Evolutionary conservation across 495 filamentous ascomycete genomes (phyloP), one percentile per base, ranked within the genome.

Genomic region (Talaromyces liani): DNA sequence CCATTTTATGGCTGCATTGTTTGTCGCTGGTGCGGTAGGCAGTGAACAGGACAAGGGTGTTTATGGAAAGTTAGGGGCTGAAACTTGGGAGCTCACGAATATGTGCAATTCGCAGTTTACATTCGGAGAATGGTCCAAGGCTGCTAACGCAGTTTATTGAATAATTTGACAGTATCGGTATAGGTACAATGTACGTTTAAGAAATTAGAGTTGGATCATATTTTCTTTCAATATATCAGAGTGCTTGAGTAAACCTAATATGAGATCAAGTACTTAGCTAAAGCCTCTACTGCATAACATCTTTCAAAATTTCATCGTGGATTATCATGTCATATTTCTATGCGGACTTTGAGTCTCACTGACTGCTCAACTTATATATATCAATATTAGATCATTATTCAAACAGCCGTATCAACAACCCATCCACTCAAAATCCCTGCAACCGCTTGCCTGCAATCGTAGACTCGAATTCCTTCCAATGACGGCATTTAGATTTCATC

Each of bases 101-200:
- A 87, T 87, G 84, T 86, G 83, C 68, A 87, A 86, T 70, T 79
- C 76, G 63, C 83, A 86, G 70, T 85, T 82, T 71, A 85, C 79
- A 0, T 53, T 78, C 24, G 79, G 79, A 56, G 24, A 56, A 16
- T 56, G 53, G 53, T 4, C 53, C 22, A 56, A 56, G 53, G 10
- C 22, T 25, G 0, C 20, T n/a, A 9, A 56, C 10, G 22, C 53
- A 3, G 53, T 49, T 12, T 18, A 49, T 49, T 49, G 45, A 49
- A 3, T 49, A 5, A 20, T 49, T 49, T 20, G 7, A 49, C 7
- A 49, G n/a, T 49, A 20, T 49, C 22, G 16, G 2, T 49, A 20
- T 49, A 49, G 16, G 2, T 49, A 20, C 22, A 49, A 8, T 20
- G 45, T 49, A 49, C 18, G 45, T 49, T 49, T 49, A 4, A 45